Evolutionary conservation across 2,329 filamentous ascomycete genomes (phyloP), one percentile per base, ranked within the genome.

Genomic region (Bipolaris victoriae): DNA sequence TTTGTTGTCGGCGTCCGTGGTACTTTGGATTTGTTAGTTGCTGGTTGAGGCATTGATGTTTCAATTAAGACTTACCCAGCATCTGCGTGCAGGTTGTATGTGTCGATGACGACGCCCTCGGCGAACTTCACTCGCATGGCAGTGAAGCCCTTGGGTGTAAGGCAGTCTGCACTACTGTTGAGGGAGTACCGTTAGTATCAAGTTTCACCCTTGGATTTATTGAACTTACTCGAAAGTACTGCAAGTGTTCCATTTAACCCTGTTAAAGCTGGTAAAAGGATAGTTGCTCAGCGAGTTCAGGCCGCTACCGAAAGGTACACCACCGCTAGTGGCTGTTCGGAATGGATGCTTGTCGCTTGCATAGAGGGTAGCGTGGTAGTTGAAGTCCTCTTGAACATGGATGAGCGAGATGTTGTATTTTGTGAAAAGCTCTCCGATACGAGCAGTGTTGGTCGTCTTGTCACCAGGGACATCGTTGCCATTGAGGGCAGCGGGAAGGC

Each of bases 91-190:
- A 90, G 66, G 69, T 90, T 90, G 77, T 89, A 89, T 7, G 84
- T 77, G 69, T 90, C 87, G 22, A 88, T 73, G 58, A 83, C 87
- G 7, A 85, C 80, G 15, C 82, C 82, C 35, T 80, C 77, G 7
- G 79, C 80, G 13, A 88, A 63, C 18, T 79, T 74, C 39, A 83
- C 73, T 11, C 86, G 82, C 86, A 90, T 88, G 46, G 86, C 86
- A 0, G 86, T 89, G 72, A 89, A 89, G 13, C 88, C 88, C 73
- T 90, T 90, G 20, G 86, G 88, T 0, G 87, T 89, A 60, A 89
- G 76, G 69, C 88, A 90, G 71, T 90, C 88, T 1, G 72, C 66
- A 0, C 80, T 81, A 0, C 83, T 84, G 35, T 55, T 41, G 18
- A 10, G 20, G 24, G 26, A 40, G 26, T 29, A 9, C 20, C 20